Conservation (phyloP, 306 rosid species). For the Acacia confusa region DNA sequence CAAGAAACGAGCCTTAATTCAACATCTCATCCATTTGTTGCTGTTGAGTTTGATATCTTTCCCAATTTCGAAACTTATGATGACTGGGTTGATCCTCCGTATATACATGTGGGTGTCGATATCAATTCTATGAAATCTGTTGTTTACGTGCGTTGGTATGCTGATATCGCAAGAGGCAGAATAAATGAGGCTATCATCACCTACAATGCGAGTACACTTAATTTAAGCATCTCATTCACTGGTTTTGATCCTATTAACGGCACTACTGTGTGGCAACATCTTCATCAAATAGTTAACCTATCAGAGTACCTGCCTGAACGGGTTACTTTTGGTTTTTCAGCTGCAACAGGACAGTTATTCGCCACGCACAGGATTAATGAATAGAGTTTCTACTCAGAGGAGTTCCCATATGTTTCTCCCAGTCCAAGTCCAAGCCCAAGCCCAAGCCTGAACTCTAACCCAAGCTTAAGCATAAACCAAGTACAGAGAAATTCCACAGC, state of each 20-base stretch:
- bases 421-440: neutral
- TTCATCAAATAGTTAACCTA: neutral
- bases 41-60: constrained; percentile 47
- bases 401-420: neutral
- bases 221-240: neutral
- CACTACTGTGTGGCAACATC: neutral
- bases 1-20: neutral
- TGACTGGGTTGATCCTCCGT: constrained; percentile 33
- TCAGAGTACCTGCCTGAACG: neutral
- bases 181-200: neutral
- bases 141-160: neutral
- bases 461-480: too few relatives aligned
- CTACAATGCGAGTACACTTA: neutral
- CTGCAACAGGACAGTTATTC: neutral
- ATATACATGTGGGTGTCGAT: constrained; percentile 48
- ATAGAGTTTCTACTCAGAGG: neutral
- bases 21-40: neutral
- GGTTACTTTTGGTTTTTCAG: neutral
- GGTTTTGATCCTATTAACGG: neutral
- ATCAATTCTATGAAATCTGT: neutral
- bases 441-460: neutral
- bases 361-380: neutral
- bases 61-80: accelerated
- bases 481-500: neutral
- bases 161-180: neutral